Base-by-base conservation (phyloP, 129 eudicot genomes). In the Centrapalus pauciflorus region DNA sequence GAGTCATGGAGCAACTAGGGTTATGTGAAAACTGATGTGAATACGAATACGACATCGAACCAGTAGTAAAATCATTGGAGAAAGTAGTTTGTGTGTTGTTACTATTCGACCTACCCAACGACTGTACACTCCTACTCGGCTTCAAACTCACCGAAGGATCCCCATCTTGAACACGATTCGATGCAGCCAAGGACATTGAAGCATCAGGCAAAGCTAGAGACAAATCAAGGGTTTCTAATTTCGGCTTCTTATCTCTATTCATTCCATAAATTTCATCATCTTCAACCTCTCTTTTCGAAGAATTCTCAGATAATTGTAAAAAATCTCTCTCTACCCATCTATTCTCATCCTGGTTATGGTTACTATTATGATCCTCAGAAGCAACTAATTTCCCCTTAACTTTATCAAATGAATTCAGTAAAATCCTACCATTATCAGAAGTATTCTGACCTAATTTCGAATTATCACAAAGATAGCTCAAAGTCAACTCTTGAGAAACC, bases 401-500 rank as follows among this genome's bases (percentile, higher is more conserved):
- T 27, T 46, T 73, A 64, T 64, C 79, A 55, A 33, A 64, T 7
- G 73, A 30, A 55, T 32, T 56, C 62, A 75, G 23, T 26, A 74
- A 23, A 35, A 70, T 66, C 35, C 75, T 80, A 16, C 81, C 82
- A 9, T 76, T 78, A 11, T 85, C 87, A 23, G 76, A 27, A 38
- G 69, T 38, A 40, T 46, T 65, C 58, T 65, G 70, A 30, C 72
- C 88, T 41, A 81, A 40, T 30, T 85, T 88, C 0, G 84, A 72
- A 83, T 85, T 85, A 62, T 90, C 97, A 71, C 97, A 90, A 1
- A 90, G 83, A 65, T 90, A 90, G 46, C 97, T 90, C 59, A 90
- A 88, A 66, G 97, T 90, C 57, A 90, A 85, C 78, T 90, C 97
- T 29, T 90, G 90, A 33, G 84, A 83, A 80, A 85, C 70, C 71